phyloP scores from a whole-genome alignment of 1,139 yeast genomes.

The Taphrina deformans region DNA sequence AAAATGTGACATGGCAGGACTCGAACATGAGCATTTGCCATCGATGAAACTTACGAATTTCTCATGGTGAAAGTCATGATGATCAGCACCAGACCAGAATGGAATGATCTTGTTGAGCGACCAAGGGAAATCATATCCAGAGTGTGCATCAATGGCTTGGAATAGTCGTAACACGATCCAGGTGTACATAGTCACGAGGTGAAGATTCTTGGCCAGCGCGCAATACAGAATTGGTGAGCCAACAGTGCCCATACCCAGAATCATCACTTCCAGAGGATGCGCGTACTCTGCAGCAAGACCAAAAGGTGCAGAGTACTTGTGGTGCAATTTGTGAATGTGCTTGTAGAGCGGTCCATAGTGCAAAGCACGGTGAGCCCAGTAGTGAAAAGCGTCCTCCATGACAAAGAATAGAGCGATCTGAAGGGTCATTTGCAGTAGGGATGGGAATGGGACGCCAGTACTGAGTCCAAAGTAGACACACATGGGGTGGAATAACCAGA shows the following conservation, averaged over 20 bases:
- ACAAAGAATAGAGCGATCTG: slow-evolving; percentile 77
- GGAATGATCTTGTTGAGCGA: slow-evolving; percentile 87
- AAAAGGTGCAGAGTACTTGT: slow-evolving; percentile 94
- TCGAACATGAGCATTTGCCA: neutral
- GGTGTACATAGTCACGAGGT: slow-evolving; percentile 74
- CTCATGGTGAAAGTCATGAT: slow-evolving; percentile 94
- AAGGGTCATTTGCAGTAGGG: slow-evolving; percentile 54
- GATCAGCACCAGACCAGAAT: slow-evolving; percentile 98
- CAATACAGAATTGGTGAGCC: slow-evolving; percentile 81
- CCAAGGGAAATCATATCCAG: slow-evolving; percentile 97
- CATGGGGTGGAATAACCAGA: slow-evolving; percentile 92
- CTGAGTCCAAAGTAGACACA: slow-evolving; percentile 74
- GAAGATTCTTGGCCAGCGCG: slow-evolving; percentile 65
- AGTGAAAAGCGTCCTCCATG: slow-evolving; percentile 92
- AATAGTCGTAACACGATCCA: slow-evolving; percentile 88
- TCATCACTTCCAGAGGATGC: slow-evolving; percentile 87
- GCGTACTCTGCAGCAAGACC: slow-evolving; percentile 97
- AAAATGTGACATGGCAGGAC: neutral
- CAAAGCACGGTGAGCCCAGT: slow-evolving; percentile 85
- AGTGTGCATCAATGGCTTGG: slow-evolving; percentile 95
- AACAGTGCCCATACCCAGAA: slow-evolving; percentile 89
- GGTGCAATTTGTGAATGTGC: slow-evolving; percentile 92
- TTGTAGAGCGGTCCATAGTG: slow-evolving; percentile 85
- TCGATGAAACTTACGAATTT: slow-evolving; percentile 52
- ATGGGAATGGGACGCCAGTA: slow-evolving; percentile 81